Conservation (phyloP, 805 yeast species). For the Lipomyces yamanashiensis region DNA sequence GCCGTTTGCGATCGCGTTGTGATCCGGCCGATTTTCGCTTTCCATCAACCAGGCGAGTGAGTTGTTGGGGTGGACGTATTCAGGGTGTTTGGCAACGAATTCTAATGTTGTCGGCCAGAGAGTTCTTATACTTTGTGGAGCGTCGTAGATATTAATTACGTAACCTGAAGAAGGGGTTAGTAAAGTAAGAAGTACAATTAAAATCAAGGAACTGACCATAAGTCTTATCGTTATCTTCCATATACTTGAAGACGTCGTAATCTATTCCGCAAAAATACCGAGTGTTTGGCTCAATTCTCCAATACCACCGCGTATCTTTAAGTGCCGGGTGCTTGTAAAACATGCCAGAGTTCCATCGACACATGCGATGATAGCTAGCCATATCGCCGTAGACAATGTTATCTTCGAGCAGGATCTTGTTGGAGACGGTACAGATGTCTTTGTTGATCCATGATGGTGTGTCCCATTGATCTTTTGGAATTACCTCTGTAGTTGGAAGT, state of each 20-base stretch:
- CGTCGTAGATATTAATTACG: constrained; percentile 69
- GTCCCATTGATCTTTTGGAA: constrained; percentile 57
- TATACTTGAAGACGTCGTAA: constrained; percentile 58
- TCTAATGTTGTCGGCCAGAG: constrained; percentile 73
- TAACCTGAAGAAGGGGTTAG: constrained; percentile 49
- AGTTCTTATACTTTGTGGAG: constrained; percentile 63
- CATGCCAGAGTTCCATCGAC: constrained; percentile 71
- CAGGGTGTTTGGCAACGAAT: constrained; percentile 60
- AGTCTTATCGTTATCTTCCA: constrained; percentile 62
- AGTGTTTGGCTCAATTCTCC: constrained; percentile 82
- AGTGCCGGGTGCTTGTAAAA: constrained; percentile 69
- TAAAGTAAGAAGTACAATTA: constrained; percentile 56
- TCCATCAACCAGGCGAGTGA: constrained; percentile 68
- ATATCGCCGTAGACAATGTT: constrained; percentile 64
- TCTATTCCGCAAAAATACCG: constrained; percentile 68
- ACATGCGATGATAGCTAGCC: constrained; percentile 79
- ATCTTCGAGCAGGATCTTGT: constrained; percentile 46
- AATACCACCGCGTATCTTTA: constrained; percentile 66
- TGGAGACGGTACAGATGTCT: constrained; percentile 50
- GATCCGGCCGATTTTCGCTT: constrained; percentile 57
- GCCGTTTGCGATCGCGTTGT: constrained; percentile 56
- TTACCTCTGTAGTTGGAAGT: constrained; percentile 59
- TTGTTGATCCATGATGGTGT: constrained; percentile 63
- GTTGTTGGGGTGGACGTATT: constrained; percentile 63
- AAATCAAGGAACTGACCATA: constrained; percentile 67